Evolutionary conservation across 2,329 filamentous ascomycete species (phyloP), one percentile per base, ranked within the genome.

Genomic region (Fusarium xyrophilum): DNA sequence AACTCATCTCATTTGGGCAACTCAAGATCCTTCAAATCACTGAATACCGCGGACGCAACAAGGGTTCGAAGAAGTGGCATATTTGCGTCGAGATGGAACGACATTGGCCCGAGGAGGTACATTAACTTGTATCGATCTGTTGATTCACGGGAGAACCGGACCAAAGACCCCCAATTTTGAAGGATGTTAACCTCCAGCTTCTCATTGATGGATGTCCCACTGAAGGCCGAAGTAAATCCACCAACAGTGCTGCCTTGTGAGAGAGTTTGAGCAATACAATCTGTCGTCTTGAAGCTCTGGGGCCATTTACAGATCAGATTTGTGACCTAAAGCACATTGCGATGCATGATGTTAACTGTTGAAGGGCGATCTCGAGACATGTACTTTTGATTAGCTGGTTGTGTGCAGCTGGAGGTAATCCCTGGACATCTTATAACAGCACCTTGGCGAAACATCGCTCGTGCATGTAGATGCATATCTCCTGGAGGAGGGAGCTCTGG

Each of bases 271-370:
- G 70, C 60, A n/a, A 74, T 57, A 4, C 23, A 60, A 13, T 68
- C 36, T 4, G 67, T 64, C 7, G 72, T 73, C 9, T 64, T 63
- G 28, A 74, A 52, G 10, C 12, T 70, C 33, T 67, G 52, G 6
- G 72, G 59, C 68, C 70, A 70, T 38, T 61, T 40, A 0, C 35
- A 43, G 8, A 74, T 62, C n/a, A 67, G 19, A 2, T 70, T 50
- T 27, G 52, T 58, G 10, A 69, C 50, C 30, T 74, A 72, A 11
- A 74, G 60, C 25, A 74, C 72, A n/a, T 73, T 74, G 9, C 68
- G 62, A 47, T 70, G 62, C 42, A 61, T 56, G 17, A 67, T 66
- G 14, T 72, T 73, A 4, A 43, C 28, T 19, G 47, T 25, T 23
- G 72, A 73, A 25, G 68, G 72, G 7, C 63, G 50, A 28, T 74